Base-by-base conservation (phyloP, 768 basidiomycete species). In the Lactarius sanguifluus region DNA sequence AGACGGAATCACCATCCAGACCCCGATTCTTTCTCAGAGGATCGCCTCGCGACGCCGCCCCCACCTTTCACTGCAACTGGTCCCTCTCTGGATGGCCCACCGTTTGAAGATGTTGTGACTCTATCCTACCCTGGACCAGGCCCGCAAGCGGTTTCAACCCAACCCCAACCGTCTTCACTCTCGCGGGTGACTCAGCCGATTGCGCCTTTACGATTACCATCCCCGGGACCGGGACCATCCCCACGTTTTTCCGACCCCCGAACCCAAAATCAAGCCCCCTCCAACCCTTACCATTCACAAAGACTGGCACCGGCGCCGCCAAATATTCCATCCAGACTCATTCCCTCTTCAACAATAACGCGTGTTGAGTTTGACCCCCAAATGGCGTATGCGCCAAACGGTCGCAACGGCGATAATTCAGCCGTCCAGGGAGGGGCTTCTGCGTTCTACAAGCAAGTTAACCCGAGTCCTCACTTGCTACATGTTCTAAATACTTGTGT, bases 391-490 rank as follows among this genome's bases (percentile, higher is more conserved):
- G 62, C 73, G 66, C 47, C 68, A 66, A 34, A 67, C 66, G 57
- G 68, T 67, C n/a, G 63, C 62, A 57, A 20, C 41, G 28, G 60
- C 52, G 34, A 65, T 41, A 47, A 66, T 61, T 32, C 64, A 69
- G 16, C 57, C 64, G 25, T 59, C 66, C 30, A 72, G 70, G n/a
- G 69, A 64, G 25, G 72, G 54, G 68, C 82, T 1, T 68, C 78
- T 18, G 77, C 83, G 3, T 81, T 89, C 36, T 90, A 90, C 77
- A 86, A 83, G 89, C 85, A 70, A 58, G 81, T 69, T 1, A 30
- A 40, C 30, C 25, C n/a, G 36, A 47, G 15, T 59, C 28, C 8
- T 28, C 63, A 12, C 30, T 41, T 28, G 20, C 32, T 12, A 25
- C 62, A 38, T 43, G 36, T 36, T 32, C 57, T 70, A 28, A 69